phyloP scores from a whole-genome alignment of 2,329 filamentous ascomycete genomes.

The Ophiostoma sp. region DNA sequence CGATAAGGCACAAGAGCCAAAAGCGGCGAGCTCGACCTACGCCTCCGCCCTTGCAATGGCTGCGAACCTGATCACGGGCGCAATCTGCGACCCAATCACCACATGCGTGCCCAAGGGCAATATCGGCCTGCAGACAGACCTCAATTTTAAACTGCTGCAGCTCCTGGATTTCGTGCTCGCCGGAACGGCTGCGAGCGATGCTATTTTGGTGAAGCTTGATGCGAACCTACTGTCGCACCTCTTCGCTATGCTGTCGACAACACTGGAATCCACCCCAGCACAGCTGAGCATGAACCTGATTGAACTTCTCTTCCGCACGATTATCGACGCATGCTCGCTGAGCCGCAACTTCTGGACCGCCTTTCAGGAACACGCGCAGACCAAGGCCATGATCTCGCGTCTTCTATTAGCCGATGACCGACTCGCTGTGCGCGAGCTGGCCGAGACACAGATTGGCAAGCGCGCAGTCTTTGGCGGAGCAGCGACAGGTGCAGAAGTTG shows the following conservation, averaged over 20 bases:
- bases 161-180: constrained; percentile 51
- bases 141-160: constrained; percentile 52
- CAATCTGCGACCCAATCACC: constrained; percentile 54
- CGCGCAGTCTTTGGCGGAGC: constrained; percentile 25
- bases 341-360: constrained; percentile 38
- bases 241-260: constrained; percentile 30
- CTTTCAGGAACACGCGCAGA: constrained; percentile 32
- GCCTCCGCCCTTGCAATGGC: background rate
- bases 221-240: constrained; percentile 32
- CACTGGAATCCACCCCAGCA: constrained; percentile 19
- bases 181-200: constrained; percentile 27
- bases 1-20: background rate
- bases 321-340: constrained; percentile 39
- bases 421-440: constrained; percentile 35
- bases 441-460: constrained; percentile 34
- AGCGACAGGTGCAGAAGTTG: constrained; percentile 18
- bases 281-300: constrained; percentile 24
- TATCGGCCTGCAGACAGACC: constrained; percentile 42
- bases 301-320: constrained; percentile 35
- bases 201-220: constrained; percentile 28
- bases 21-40: background rate
- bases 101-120: constrained; percentile 39
- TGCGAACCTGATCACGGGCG: constrained; percentile 39
- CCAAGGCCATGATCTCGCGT: constrained; percentile 32
- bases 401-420: constrained; percentile 38